Percentiles rank a stretch among this genome's conserved stretches.
Conservation (phyloP, 2,329 filamentous ascomycete genomes). For the Fragosphaeria purpurea region DNA sequence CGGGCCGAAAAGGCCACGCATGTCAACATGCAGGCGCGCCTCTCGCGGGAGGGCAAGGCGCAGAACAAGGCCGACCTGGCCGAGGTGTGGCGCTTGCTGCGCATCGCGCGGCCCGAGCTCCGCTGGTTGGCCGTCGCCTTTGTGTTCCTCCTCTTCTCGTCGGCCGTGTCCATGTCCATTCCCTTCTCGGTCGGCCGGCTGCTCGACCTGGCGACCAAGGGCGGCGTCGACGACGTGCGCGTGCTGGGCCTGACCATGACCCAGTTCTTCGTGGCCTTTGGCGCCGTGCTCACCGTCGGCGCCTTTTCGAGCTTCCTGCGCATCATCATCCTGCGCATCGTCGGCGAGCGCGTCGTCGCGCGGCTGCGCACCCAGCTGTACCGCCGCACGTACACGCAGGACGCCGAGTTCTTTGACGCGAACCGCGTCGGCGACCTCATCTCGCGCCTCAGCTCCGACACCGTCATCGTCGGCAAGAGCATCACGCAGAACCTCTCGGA, state of each 20-base stretch:
- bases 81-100: slow-evolving; percentile 80
- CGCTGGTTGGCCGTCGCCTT: slow-evolving; percentile 72
- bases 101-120: slow-evolving; percentile 78
- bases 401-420: slow-evolving; percentile 97
- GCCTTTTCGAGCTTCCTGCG: slow-evolving; percentile 88
- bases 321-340: slow-evolving; percentile 84
- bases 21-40: slow-evolving; percentile 76
- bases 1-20: slow-evolving; percentile 80
- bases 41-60: slow-evolving; percentile 70
- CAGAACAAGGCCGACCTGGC: slow-evolving; percentile 48
- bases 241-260: slow-evolving; percentile 77
- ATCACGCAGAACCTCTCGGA: slow-evolving; percentile 97
- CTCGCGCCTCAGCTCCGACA: slow-evolving; percentile 89
- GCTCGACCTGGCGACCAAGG: slow-evolving; percentile 78
- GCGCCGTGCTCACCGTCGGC: slow-evolving; percentile 65
- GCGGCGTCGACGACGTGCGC: slow-evolving; percentile 51
- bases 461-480: slow-evolving; percentile 95
- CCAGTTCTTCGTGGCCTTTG: slow-evolving; percentile 82
- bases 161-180: slow-evolving; percentile 87
- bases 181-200: slow-evolving; percentile 96
- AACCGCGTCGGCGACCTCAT: slow-evolving; percentile 95
- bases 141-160: slow-evolving; percentile 76
- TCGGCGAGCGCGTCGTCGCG: slow-evolving; percentile 89
- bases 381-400: slow-evolving; percentile 86
- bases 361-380: slow-evolving; percentile 83